phyloP scores from a whole-genome alignment of 2,329 filamentous ascomycete species.

The Monilinia laxa region DNA sequence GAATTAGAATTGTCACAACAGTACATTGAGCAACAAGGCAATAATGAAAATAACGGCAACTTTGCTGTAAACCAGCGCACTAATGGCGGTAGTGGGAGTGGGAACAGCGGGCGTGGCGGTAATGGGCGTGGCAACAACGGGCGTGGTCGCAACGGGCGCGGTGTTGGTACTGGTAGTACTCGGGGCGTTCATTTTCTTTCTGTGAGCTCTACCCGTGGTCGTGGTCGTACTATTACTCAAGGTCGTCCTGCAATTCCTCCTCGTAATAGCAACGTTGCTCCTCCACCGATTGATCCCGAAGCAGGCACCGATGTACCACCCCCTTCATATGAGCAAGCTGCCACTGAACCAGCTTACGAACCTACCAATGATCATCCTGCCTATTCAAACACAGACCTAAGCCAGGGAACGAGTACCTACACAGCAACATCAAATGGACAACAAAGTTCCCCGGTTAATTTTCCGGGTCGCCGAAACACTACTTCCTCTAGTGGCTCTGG shows the following conservation, averaged over 20 bases:
- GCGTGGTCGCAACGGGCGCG: conserved; percentile 31
- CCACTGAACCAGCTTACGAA: conserved; percentile 54
- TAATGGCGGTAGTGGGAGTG: no score
- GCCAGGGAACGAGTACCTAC: conserved; percentile 32
- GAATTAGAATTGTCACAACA: conserved; percentile 69
- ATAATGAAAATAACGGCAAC: conserved; percentile 37
- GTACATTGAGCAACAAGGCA: conserved; percentile 65
- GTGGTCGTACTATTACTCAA: conserved; percentile 21
- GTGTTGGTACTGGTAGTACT: background rate
- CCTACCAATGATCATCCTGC: conserved; percentile 49
- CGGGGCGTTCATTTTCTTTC: conserved; percentile 2
- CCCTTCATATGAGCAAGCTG: conserved; percentile 65
- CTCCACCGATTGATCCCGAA: conserved; percentile 37
- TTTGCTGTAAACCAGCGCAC: conserved; percentile 30
- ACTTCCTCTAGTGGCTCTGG: conserved; percentile 16
- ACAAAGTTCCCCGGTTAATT: conserved; percentile 8
- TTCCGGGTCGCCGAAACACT: background rate
- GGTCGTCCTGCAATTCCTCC: conserved; percentile 24
- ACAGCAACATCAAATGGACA: conserved; percentile 18
- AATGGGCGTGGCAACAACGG: no score
- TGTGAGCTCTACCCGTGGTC: conserved; percentile 14
- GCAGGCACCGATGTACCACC: conserved; percentile 55
- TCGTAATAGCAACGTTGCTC: conserved; percentile 16
- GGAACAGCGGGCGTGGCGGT: no score
- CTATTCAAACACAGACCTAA: conserved; percentile 37